Evolutionary conservation across 108 stramenopile genomes (phyloP).

Genomic region (Cyclotella sp.): DNA sequence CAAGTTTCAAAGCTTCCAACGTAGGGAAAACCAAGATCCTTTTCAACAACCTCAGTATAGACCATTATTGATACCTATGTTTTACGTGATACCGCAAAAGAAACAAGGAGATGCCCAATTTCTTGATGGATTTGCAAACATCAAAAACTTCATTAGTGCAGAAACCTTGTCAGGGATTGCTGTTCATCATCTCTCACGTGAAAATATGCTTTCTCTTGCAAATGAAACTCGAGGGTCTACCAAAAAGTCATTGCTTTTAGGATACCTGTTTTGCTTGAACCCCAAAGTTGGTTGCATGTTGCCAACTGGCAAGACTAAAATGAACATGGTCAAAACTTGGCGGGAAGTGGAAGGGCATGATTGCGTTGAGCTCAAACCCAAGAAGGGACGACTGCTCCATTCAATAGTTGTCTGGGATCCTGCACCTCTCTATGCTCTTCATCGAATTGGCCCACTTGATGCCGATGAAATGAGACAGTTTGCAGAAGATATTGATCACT

Average conservation of each 20-base stretch:
- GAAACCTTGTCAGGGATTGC: conserved; percentile 17
- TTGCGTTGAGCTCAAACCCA: conserved; percentile 21
- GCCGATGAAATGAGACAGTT: conserved; percentile 26
- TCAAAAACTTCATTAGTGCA: conserved; percentile 14
- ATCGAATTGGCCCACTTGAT: conserved; percentile 23
- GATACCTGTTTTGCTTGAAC: conserved; percentile 12
- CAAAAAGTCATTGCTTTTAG: conserved; percentile 21
- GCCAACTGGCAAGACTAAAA: conserved; percentile 25
- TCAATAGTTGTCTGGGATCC: conserved; percentile 26
- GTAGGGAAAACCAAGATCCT: not conserved
- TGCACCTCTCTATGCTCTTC: conserved; percentile 11
- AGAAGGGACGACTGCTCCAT: conserved; percentile 19
- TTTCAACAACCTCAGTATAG: conserved; percentile 18
- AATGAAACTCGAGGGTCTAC: conserved; percentile 19
- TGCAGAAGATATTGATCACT: conserved; percentile 14
- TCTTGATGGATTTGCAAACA: conserved; percentile 4
- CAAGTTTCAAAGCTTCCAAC: conserved; percentile 3
- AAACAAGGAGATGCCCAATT: not conserved
- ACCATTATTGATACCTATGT: conserved; percentile 17
- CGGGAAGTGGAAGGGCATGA: conserved; percentile 22
- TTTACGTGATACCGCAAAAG: conserved; percentile 15
- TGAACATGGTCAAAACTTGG: conserved; percentile 17
- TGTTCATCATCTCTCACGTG: conserved; percentile 20
- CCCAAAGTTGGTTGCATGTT: conserved; percentile 12
- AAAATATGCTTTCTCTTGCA: conserved; percentile 26